Evolutionary conservation across 805 yeast genomes (phyloP).

Genomic region (Helenozyma baotianmanensis): DNA sequence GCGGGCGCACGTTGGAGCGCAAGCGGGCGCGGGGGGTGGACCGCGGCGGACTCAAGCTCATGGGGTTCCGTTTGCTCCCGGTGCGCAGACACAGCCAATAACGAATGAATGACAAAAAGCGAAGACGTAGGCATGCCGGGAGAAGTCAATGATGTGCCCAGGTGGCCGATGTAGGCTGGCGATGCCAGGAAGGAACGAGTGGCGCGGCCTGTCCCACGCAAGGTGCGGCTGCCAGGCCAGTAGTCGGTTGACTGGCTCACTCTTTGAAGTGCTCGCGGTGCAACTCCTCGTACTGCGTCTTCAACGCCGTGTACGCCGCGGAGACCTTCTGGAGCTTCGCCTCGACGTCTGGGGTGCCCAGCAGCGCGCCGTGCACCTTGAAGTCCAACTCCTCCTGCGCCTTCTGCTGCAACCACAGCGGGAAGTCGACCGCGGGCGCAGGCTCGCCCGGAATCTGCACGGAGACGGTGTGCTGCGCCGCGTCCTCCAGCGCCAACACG

Average conservation of each 20-base stretch:
- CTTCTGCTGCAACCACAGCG: conserved; percentile 45
- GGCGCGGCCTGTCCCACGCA: too few relatives aligned
- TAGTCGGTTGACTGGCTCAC: too few relatives aligned
- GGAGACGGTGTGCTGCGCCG: conserved; percentile 41
- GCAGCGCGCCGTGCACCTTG: conserved; percentile 15
- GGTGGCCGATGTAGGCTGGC: too few relatives aligned
- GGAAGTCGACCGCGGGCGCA: conserved; percentile 34
- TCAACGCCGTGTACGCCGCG: conserved; percentile 54
- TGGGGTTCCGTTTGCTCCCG: neutral
- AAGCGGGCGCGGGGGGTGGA: neutral
- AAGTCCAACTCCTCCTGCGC: conserved; percentile 51
- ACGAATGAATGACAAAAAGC: too few relatives aligned
- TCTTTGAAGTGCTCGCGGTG: conserved; percentile 50
- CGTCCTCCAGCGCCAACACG: conserved; percentile 40
- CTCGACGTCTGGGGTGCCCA: conserved; percentile 22
- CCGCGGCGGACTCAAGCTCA: neutral
- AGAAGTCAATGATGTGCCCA: too few relatives aligned
- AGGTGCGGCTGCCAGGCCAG: too few relatives aligned
- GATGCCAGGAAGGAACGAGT: too few relatives aligned
- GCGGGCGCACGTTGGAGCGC: neutral
- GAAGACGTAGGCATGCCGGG: too few relatives aligned
- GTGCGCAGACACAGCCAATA: too few relatives aligned
- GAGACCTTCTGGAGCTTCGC: conserved; percentile 47
- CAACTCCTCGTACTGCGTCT: conserved; percentile 56
- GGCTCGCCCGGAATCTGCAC: conserved; percentile 28